Evolutionary conservation across 306 rosid genomes (phyloP).

Genomic region (Malus sieversii): DNA sequence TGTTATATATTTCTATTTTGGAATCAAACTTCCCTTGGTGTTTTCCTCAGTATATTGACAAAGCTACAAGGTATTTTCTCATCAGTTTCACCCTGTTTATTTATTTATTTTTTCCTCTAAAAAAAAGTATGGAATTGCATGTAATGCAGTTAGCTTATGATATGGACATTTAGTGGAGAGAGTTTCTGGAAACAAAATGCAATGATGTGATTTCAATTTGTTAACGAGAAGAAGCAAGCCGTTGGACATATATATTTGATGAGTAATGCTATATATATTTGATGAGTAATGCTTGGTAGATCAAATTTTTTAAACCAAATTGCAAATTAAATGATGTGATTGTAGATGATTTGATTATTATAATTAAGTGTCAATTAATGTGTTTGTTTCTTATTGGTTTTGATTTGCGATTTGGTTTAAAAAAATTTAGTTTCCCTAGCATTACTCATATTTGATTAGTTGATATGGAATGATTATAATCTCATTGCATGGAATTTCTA

Average conservation of each 20-base stretch:
- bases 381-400: no score
- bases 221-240: neutral
- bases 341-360: no score
- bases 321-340: no score
- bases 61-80: neutral
- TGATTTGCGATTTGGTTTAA: no score
- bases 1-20: neutral
- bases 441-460: neutral
- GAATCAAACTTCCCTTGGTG: neutral
- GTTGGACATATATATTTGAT: neutral
- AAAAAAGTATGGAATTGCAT: neutral
- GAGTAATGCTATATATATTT: neutral
- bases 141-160: neutral
- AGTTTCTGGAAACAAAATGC: neutral
- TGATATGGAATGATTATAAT: neutral
- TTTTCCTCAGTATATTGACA: neutral
- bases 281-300: neutral
- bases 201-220: neutral
- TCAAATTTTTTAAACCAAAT: no score
- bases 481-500: constrained; percentile 1
- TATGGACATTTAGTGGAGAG: neutral
- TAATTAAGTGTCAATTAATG: no score
- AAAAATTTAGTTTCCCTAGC: no score
- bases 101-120: no score
- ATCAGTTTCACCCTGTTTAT: neutral